These are phyloP conservation scores for Xenosphaeropsis pyriputrescens DNA, from an alignment of 2,329 filamentous ascomycete species.

Conservation along the genomic window DNA sequence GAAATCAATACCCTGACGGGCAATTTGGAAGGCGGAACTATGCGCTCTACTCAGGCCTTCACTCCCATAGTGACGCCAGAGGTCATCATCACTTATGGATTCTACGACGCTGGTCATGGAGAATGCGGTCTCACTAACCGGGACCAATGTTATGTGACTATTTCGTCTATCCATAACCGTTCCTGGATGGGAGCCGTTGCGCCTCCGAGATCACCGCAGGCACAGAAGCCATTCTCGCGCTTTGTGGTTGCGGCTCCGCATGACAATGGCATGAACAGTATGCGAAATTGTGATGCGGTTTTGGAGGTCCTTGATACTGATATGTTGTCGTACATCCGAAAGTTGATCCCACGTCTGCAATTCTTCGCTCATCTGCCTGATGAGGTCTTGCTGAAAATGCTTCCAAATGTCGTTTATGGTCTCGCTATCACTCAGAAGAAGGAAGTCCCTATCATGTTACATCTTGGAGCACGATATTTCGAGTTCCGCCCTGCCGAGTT, in stretches of 20 bases:
- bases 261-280: conserved; percentile 36
- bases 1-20: conserved; percentile 30
- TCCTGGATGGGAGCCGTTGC: conserved; percentile 28
- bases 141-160: conserved; percentile 29
- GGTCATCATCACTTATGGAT: conserved; percentile 27
- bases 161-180: conserved; percentile 22
- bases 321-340: not conserved
- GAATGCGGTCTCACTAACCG: conserved; percentile 24
- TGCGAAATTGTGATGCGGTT: conserved; percentile 24
- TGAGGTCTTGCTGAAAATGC: conserved; percentile 13
- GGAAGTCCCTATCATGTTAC: conserved; percentile 25
- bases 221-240: conserved; percentile 23
- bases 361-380: conserved; percentile 12
- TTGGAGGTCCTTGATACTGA: conserved; percentile 17
- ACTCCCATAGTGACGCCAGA: conserved; percentile 15
- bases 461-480: conserved; percentile 32
- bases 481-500: conserved; percentile 34
- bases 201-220: conserved; percentile 22
- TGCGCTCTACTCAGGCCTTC: conserved; percentile 11
- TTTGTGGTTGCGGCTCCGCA: conserved; percentile 30
- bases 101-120: conserved; percentile 32
- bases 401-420: conserved; percentile 27
- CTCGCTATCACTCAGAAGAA: conserved; percentile 37
- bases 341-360: not conserved
- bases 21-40: conserved; percentile 22